Base-by-base conservation (phyloP, 2,329 filamentous ascomycete genomes). In the Claviceps sorghi region DNA sequence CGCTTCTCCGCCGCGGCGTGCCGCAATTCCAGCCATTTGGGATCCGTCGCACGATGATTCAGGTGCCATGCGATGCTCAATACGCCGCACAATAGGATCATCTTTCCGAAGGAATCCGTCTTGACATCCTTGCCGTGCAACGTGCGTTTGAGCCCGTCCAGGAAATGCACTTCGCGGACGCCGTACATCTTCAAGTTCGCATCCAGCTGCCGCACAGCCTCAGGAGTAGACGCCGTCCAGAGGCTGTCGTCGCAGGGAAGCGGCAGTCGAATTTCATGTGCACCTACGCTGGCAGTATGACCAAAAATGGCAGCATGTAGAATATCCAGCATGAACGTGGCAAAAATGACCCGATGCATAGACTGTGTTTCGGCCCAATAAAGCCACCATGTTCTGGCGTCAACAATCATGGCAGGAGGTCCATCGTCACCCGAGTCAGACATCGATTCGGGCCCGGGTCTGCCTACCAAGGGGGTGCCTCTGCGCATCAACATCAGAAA, bases 31-130 rank as follows among this genome's bases (percentile, higher is more conserved):
- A 95, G 74, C 57, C 87, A 90, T 59, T 82, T 88, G 30, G 93
- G 79, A 66, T 95, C 88, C 4, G 90, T 79, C 64, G 95, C 88
- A 59, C 87, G 79, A 66, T 90, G 87, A 58, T 86, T 88, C 71
- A 95, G 82, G 61, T 95, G 89, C 88, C 88, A 95, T 55, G 84
- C 89, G 5, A 95, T 86, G 58, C 86, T 93, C n/a, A 95, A 72
- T 38, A 96, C 71, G 0, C 90, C 89, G 1, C 86, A 86, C 84
- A 95, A 94, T 59, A 96, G 79, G 57, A 94, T 89, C 59, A 88
- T 93, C 48, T 89, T 81, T 1, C 89, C 89, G 62, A 95, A 95
- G 0, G 86, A 83, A 62, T 95, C 91, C 1, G 89, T 95, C 51
- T 82, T 80, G 17, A 95, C 88, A 48, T 80, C 80, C 57, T 90